A percentile compares a stretch with the other conserved stretches of the same genome.
Evolutionary conservation across 768 basidiomycete genomes (phyloP).

Genomic region (Amanita jacksonii): DNA sequence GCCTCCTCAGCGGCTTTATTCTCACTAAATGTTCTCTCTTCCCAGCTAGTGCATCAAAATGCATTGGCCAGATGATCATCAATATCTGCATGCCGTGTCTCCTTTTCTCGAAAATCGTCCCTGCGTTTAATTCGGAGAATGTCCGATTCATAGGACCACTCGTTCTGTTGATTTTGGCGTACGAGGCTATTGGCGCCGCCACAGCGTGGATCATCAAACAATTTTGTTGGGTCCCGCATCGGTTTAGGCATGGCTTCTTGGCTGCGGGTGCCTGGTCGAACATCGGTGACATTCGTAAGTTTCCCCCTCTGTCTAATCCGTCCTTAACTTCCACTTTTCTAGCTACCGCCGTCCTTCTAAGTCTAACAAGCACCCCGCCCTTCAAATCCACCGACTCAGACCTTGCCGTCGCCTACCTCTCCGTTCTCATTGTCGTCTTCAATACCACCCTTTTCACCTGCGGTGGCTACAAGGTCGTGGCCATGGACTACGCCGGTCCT

Average conservation of each 20-base stretch:
- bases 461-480: constrained; percentile 45
- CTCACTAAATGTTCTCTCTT: constrained; percentile 56
- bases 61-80: constrained; percentile 51
- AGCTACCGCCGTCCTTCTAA: constrained; percentile 62
- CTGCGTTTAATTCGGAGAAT: constrained; percentile 52
- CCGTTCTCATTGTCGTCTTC: constrained; percentile 52
- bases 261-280: constrained; percentile 65
- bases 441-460: constrained; percentile 54
- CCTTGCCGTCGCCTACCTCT: constrained; percentile 57
- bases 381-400: constrained; percentile 51
- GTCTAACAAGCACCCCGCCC: constrained; percentile 49
- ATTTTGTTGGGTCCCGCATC: constrained; percentile 70
- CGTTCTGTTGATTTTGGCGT: constrained; percentile 48
- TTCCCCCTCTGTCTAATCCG: background rate
- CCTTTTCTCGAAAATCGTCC: constrained; percentile 65
- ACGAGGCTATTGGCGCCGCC: constrained; percentile 43
- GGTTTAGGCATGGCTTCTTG: constrained; percentile 63
- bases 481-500: constrained; percentile 56
- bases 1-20: constrained; percentile 43
- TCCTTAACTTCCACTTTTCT: background rate
- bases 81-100: constrained; percentile 57
- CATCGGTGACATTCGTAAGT: constrained; percentile 61
- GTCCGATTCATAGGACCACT: constrained; percentile 51
- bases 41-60: constrained; percentile 45
- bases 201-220: constrained; percentile 48